Conservation (phyloP, 768 basidiomycete species). For the Lactifluus pinguis region DNA sequence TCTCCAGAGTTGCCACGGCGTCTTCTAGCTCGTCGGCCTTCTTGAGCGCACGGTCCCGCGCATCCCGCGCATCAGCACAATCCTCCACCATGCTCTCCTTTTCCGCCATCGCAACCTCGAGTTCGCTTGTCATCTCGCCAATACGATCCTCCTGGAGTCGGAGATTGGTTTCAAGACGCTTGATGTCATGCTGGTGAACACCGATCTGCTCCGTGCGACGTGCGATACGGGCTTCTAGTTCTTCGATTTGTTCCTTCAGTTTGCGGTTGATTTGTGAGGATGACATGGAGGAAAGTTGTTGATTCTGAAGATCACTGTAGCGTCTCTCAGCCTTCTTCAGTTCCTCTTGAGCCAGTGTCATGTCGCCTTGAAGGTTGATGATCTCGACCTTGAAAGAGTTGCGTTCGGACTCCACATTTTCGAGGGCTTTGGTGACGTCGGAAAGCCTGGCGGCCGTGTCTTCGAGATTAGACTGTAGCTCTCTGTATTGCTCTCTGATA, state of each 20-base stretch:
- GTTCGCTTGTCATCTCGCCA: conserved; percentile 56
- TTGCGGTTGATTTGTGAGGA: conserved; percentile 35
- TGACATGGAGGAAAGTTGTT: conserved; percentile 59
- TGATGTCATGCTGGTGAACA: conserved; percentile 71
- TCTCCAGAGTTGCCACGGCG: conserved; percentile 41
- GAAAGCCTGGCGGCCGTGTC: conserved; percentile 37
- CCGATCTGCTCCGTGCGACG: conserved; percentile 68
- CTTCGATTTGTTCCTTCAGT: conserved; percentile 55
- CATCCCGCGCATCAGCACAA: conserved; percentile 67
- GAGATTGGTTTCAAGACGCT: conserved; percentile 65
- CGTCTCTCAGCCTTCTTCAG: conserved; percentile 49
- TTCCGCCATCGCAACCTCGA: conserved; percentile 56
- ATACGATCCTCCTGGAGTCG: conserved; percentile 67
- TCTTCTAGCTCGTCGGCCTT: conserved; percentile 55
- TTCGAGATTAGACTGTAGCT: conserved; percentile 26
- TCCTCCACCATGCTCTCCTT: conserved; percentile 81
- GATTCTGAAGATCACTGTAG: conserved; percentile 52
- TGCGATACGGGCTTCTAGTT: conserved; percentile 55
- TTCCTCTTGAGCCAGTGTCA: conserved; percentile 43
- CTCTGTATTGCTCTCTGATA: conserved; percentile 3
- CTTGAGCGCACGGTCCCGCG: conserved; percentile 53
- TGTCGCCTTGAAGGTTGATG: conserved; percentile 52
- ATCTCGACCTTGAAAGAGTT: conserved; percentile 57
- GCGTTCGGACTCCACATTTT: conserved; percentile 55
- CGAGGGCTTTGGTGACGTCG: conserved; percentile 38